Conservation (phyloP, 2,329 filamentous ascomycete species). For the Dendryphion nanum region DNA sequence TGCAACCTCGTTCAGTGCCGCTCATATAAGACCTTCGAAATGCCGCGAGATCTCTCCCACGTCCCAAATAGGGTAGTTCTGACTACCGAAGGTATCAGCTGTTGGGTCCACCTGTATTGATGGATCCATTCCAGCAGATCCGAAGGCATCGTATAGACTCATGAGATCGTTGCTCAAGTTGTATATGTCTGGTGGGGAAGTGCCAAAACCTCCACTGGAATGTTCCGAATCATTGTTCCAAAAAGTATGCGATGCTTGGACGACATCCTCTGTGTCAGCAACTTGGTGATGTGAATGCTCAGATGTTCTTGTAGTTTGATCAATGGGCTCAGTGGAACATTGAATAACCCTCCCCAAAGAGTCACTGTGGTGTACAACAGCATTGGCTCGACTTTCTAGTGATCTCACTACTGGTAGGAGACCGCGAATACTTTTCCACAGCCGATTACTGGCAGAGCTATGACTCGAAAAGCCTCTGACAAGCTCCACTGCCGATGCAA, state of each 20-base stretch:
- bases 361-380: not conserved
- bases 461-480: slow-evolving; percentile 19
- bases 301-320: not conserved
- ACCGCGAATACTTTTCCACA: slow-evolving; percentile 20
- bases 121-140: not conserved
- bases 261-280: not conserved
- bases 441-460: slow-evolving; percentile 15
- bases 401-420: slow-evolving; percentile 16
- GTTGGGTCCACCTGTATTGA: not conserved
- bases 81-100: not conserved
- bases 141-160: slow-evolving; percentile 9
- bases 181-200: slow-evolving; percentile 14
- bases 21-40: slow-evolving; percentile 10
- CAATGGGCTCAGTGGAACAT: not conserved
- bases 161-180: slow-evolving; percentile 9
- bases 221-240: not conserved
- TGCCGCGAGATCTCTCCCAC: slow-evolving; percentile 9
- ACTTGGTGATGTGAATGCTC: not conserved
- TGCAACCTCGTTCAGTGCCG: no score
- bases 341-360: not conserved
- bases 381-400: slow-evolving; percentile 1
- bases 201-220: slow-evolving; percentile 5
- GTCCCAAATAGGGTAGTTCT: slow-evolving; percentile 3
- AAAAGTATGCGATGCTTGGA: not conserved
- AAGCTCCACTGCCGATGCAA: slow-evolving; percentile 16